A percentile compares a stretch with the other conserved stretches of the same genome.
These are phyloP conservation scores for Penicillium waksmanii DNA, from an alignment of 495 filamentous ascomycete genomes.

Conservation along the genomic window DNA sequence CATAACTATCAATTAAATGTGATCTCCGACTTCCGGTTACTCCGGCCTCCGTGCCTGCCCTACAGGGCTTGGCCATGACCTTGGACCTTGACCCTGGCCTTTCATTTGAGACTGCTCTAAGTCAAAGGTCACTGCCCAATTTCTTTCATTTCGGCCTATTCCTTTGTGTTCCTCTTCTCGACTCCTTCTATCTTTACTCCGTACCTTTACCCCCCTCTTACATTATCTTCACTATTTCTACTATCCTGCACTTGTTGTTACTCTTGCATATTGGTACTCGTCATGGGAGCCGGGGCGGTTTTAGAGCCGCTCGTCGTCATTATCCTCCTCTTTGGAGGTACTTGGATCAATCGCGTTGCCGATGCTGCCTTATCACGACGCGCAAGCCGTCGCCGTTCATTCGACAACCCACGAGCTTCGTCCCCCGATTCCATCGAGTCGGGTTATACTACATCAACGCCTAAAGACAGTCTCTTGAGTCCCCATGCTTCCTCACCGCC, in stretches of 20 bases:
- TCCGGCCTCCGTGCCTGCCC: constrained; percentile 11
- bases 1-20: background rate
- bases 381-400: constrained; percentile 23
- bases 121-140: no score
- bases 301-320: constrained; percentile 60
- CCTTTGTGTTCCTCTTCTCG: background rate
- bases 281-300: constrained; percentile 56
- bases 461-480: constrained; percentile 37
- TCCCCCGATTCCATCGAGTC: constrained; percentile 40
- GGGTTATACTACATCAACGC: constrained; percentile 29
- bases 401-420: constrained; percentile 28
- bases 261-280: constrained; percentile 6
- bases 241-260: background rate
- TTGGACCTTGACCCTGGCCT: background rate
- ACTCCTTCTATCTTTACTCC: background rate
- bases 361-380: constrained; percentile 13
- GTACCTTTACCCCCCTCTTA: background rate
- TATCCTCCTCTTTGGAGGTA: constrained; percentile 59
- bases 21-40: constrained; percentile 2
- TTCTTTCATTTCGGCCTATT: background rate
- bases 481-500: constrained; percentile 35
- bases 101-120: background rate
- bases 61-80: background rate
- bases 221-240: constrained; percentile 7
- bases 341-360: constrained; percentile 58